phyloP scores from a whole-genome alignment of 1,284 basidiomycete species.

The Rhodotorula sp. region DNA sequence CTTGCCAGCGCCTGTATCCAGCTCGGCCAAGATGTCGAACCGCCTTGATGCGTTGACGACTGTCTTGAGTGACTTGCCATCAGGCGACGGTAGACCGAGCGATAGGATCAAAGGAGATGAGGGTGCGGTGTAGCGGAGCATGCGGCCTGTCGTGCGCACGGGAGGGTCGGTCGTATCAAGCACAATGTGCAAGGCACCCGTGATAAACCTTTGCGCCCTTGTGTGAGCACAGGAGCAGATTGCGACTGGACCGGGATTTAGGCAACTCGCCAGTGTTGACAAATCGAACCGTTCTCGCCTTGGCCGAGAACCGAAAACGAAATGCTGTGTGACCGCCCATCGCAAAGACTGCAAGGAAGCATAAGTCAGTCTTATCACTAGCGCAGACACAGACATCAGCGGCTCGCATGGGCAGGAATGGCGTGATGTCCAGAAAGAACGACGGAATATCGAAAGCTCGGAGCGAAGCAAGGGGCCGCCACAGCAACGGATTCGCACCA shows the following conservation, averaged over 20 bases:
- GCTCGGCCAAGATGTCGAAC: slow-evolving; percentile 10
- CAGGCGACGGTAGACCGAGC: slow-evolving; percentile 2
- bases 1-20: slow-evolving; percentile 22
- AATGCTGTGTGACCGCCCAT: slow-evolving; percentile 21
- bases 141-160: slow-evolving; percentile 31
- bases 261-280: slow-evolving; percentile 33
- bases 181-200: slow-evolving; percentile 30
- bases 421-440: slow-evolving; percentile 37
- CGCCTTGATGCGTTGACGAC: slow-evolving; percentile 10
- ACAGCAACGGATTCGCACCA: slow-evolving; percentile 39
- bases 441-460: slow-evolving; percentile 42
- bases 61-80: slow-evolving; percentile 23
- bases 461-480: slow-evolving; percentile 41
- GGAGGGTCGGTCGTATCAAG: slow-evolving; percentile 20
- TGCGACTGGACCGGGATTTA: too few species aligned
- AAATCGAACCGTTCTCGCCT: slow-evolving; percentile 25
- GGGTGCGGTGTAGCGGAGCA: slow-evolving; percentile 10
- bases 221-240: too few species aligned
- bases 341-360: background rate
- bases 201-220: slow-evolving; percentile 5
- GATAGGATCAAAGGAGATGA: slow-evolving; percentile 16
- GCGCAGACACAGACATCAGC: background rate
- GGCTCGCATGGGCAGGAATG: slow-evolving; percentile 30
- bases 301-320: slow-evolving; percentile 33
- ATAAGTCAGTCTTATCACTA: too few species aligned